phyloP scores from a whole-genome alignment of 768 basidiomycete genomes.

The Phanerochaete carnosa region DNA sequence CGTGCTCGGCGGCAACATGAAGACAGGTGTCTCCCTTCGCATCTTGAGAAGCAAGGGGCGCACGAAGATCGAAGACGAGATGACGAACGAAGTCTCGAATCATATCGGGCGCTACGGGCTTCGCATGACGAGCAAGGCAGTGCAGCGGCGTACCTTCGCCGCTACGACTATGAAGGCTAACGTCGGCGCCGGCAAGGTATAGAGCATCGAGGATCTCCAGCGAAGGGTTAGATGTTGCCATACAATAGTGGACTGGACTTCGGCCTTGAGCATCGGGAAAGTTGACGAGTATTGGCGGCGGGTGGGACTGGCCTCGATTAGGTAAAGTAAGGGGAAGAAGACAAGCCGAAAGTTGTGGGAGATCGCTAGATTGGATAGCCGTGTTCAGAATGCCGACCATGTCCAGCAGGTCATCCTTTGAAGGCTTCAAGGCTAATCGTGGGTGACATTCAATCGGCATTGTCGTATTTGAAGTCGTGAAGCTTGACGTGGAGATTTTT shows the following conservation, averaged over 20 bases:
- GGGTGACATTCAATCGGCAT: constrained; percentile 1
- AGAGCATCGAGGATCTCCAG: constrained; percentile 64
- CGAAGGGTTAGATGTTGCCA: constrained; percentile 50
- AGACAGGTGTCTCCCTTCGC: constrained; percentile 72
- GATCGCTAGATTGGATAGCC: background rate
- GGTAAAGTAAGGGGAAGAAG: background rate
- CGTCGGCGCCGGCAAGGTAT: constrained; percentile 74
- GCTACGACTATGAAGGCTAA: constrained; percentile 61
- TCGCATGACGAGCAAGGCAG: constrained; percentile 47
- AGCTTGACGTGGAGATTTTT: no score
- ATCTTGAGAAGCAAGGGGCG: constrained; percentile 65
- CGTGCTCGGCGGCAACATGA: constrained; percentile 76
- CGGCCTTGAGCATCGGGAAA: constrained; percentile 64
- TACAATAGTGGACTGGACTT: constrained; percentile 73
- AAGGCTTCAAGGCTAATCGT: background rate
- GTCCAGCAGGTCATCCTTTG: constrained; percentile 4
- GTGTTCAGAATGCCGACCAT: constrained; percentile 1
- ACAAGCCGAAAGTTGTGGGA: constrained; percentile 10
- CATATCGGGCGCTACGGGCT: constrained; percentile 27
- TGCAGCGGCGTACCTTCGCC: constrained; percentile 67
- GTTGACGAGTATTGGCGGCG: constrained; percentile 63
- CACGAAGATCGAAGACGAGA: constrained; percentile 65
- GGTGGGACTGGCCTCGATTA: constrained; percentile 22
- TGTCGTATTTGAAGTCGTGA: background rate
- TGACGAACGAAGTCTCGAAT: constrained; percentile 62